Evolutionary conservation across 352 stramenopile species (phyloP).

Genomic region (Thalassiosira pacifica): DNA sequence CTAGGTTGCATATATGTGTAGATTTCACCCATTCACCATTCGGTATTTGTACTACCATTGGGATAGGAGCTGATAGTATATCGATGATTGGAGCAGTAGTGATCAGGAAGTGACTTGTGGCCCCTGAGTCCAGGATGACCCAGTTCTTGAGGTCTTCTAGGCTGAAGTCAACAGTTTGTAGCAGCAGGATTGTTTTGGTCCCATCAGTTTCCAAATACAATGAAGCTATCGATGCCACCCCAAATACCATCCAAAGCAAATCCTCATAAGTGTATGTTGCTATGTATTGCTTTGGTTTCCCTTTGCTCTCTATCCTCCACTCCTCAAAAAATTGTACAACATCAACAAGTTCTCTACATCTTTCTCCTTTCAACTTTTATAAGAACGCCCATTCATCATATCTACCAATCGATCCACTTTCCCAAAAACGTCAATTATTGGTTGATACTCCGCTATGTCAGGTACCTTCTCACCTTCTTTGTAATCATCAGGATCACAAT

Average conservation of each 20-base stretch:
- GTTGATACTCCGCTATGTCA: constrained; percentile 9
- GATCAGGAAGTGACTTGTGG: constrained; percentile 31
- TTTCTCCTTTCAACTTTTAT: constrained; percentile 13
- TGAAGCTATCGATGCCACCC: neutral
- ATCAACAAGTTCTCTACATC: constrained; percentile 16
- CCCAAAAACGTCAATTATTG: constrained; percentile 27
- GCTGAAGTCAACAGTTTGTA: too few species aligned
- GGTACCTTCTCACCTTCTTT: neutral
- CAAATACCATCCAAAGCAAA: constrained; percentile 16
- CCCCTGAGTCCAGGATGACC: constrained; percentile 17
- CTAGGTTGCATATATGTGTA: constrained; percentile 34
- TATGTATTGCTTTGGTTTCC: neutral
- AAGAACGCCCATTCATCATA: constrained; percentile 17
- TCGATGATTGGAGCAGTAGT: constrained; percentile 12
- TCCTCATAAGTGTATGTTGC: neutral
- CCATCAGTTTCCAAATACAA: constrained; percentile 10
- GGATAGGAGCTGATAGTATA: neutral
- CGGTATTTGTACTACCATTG: constrained; percentile 17
- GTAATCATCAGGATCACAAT: too few species aligned
- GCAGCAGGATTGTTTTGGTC: neutral
- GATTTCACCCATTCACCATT: constrained; percentile 20
- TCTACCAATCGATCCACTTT: constrained; percentile 17
- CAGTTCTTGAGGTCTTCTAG: constrained; percentile 13
- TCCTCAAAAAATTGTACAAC: constrained; percentile 21
- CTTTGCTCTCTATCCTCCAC: constrained; percentile 3